phyloP scores from a whole-genome alignment of 164 flowering plant genomes.

The Kingdonia uniflora region DNA sequence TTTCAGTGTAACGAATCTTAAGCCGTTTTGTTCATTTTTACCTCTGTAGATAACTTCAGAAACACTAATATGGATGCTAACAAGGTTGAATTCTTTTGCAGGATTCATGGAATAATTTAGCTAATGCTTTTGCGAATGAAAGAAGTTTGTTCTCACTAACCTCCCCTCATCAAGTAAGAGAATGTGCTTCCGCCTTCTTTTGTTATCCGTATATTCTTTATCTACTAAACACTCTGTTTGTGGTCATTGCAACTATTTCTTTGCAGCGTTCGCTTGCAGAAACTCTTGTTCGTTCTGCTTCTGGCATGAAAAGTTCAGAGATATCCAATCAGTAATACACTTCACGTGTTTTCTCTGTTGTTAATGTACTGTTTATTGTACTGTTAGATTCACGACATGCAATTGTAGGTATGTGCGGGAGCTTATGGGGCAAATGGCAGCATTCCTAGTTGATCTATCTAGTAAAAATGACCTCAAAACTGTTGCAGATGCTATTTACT shows the following conservation, averaged over 20 bases:
- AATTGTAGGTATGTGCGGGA: slow-evolving; percentile 57
- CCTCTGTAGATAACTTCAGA: too few species aligned
- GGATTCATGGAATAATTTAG: slow-evolving; percentile 82
- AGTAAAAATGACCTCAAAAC: slow-evolving; percentile 48
- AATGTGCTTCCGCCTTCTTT: too few species aligned
- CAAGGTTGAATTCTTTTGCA: slow-evolving; percentile 16
- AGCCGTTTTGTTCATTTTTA: too few species aligned
- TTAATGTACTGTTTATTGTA: neutral
- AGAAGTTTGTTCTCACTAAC: slow-evolving; percentile 46
- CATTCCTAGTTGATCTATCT: slow-evolving; percentile 53
- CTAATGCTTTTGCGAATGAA: slow-evolving; percentile 65
- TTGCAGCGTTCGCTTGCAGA: slow-evolving; percentile 85
- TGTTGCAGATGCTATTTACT: slow-evolving; percentile 51
- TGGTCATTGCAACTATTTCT: neutral
- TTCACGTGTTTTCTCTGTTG: neutral
- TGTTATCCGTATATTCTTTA: too few species aligned
- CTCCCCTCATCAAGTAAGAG: slow-evolving; percentile 60
- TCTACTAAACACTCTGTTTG: neutral
- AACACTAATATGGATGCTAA: too few species aligned
- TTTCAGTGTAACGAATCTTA: too few species aligned
- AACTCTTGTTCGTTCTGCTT: slow-evolving; percentile 66
- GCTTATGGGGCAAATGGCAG: slow-evolving; percentile 55
- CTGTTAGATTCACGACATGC: neutral
- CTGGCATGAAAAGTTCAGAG: slow-evolving; percentile 54
- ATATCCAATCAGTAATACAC: slow-evolving; percentile 59